These are phyloP conservation scores for Mollisiaceae sp. DNA, from an alignment of 2,329 filamentous ascomycete species.

Conservation along the genomic window DNA sequence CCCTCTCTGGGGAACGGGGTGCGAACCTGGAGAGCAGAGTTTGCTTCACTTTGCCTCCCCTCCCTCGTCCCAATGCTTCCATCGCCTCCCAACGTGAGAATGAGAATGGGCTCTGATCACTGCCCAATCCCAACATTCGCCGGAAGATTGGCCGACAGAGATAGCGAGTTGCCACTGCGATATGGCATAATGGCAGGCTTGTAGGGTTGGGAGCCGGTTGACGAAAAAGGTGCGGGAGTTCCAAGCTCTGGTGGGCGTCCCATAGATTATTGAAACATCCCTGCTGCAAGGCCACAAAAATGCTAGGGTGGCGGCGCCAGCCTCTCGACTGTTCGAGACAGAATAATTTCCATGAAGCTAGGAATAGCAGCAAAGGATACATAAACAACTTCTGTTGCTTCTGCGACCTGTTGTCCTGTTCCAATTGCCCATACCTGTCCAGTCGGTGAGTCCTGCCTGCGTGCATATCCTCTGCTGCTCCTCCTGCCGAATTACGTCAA, in stretches of 20 bases:
- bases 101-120: neutral
- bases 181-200: conserved; percentile 1
- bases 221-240: conserved; percentile 1
- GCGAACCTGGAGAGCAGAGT: conserved; percentile 4
- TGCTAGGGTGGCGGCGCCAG: conserved; percentile 13
- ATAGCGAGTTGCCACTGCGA: conserved; percentile 29
- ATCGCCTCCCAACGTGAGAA: neutral
- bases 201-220: conserved; percentile 2
- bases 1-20: conserved; percentile 5
- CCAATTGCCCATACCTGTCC: neutral
- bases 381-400: conserved; percentile 15
- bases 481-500: conserved; percentile 27
- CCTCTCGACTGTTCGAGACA: conserved; percentile 29
- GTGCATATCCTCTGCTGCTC: neutral
- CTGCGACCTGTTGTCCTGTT: neutral
- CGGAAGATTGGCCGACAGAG: conserved; percentile 29
- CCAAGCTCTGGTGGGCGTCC: neutral
- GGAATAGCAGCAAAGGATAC: conserved; percentile 17
- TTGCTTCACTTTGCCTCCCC: neutral
- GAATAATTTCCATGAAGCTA: conserved; percentile 28
- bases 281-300: conserved; percentile 13
- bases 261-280: conserved; percentile 14
- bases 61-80: neutral
- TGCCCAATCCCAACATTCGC: conserved; percentile 15
- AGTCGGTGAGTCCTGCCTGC: neutral